A percentile compares a stretch with the other conserved stretches of the same genome.
phyloP scores from a whole-genome alignment of 2,329 filamentous ascomycete species.

The Cordyceps javanica region DNA sequence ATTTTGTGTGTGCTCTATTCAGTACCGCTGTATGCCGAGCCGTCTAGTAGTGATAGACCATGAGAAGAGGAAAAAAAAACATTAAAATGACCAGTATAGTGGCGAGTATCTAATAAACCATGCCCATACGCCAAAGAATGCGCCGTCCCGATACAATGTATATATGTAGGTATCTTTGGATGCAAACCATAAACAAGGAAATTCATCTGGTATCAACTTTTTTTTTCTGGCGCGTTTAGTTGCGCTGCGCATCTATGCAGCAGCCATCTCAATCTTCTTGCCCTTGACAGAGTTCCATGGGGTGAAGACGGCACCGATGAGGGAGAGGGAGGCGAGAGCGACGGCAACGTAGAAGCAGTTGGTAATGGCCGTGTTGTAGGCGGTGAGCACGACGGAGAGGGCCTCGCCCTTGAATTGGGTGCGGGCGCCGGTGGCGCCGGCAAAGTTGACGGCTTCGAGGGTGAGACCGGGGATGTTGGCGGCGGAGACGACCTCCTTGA shows the following conservation, averaged over 20 bases:
- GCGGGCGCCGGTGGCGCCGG: slow-evolving; percentile 33
- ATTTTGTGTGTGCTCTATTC: background rate
- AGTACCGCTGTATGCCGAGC: background rate
- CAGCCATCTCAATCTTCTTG: slow-evolving; percentile 35
- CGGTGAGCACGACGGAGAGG: slow-evolving; percentile 29
- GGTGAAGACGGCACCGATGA: slow-evolving; percentile 36
- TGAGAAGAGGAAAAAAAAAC: background rate
- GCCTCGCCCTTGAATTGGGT: slow-evolving; percentile 22
- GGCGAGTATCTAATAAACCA: background rate
- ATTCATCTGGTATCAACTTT: slow-evolving; percentile 4
- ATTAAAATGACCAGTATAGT: background rate
- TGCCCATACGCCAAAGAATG: background rate
- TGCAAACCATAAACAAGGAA: background rate
- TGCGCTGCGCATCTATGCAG: slow-evolving; percentile 15
- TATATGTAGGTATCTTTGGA: background rate
- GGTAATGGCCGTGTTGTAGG: slow-evolving; percentile 40
- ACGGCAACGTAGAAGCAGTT: slow-evolving; percentile 37
- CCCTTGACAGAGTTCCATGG: slow-evolving; percentile 54
- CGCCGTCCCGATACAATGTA: background rate
- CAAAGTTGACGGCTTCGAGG: slow-evolving; percentile 24
- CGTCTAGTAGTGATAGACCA: background rate
- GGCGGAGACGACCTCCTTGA: slow-evolving; percentile 32
- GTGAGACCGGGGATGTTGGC: slow-evolving; percentile 30
- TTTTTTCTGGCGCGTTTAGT: background rate
- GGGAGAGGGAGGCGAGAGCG: slow-evolving; percentile 37